A percentile compares a stretch with the other conserved stretches of the same genome.
These are phyloP conservation scores for Chlamydomonas schloesseri DNA, from an alignment of 139 green algal genomes.

Conservation along the genomic window DNA sequence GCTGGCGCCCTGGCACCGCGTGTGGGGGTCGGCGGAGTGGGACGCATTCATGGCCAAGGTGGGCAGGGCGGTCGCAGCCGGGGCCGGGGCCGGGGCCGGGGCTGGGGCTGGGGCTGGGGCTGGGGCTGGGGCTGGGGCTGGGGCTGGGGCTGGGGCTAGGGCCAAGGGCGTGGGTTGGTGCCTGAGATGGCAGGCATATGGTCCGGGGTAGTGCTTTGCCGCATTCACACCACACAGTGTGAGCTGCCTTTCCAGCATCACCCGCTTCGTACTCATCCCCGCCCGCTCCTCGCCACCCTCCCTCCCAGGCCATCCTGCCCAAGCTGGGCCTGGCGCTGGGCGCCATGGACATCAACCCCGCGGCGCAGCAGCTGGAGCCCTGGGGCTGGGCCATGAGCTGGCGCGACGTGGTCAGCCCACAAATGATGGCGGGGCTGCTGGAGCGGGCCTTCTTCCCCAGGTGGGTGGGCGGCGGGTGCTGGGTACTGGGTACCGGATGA, in stretches of 20 bases:
- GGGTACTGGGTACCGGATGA: too few relatives aligned
- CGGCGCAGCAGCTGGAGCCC: slow-evolving; percentile 81
- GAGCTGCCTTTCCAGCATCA: too few relatives aligned
- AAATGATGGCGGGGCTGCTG: slow-evolving; percentile 75
- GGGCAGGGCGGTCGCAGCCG: too few relatives aligned
- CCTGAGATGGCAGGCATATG: too few relatives aligned
- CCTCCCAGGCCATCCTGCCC: slow-evolving; percentile 80
- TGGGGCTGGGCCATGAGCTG: slow-evolving; percentile 90
- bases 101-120: too few relatives aligned
- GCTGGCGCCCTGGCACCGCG: slow-evolving; percentile 89
- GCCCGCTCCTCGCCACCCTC: not conserved
- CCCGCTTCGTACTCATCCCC: too few relatives aligned
- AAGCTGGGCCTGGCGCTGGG: slow-evolving; percentile 79
- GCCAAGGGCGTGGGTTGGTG: too few relatives aligned
- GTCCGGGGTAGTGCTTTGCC: too few relatives aligned
- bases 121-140: too few relatives aligned
- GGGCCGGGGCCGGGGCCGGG: too few relatives aligned
- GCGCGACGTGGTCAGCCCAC: slow-evolving; percentile 72
- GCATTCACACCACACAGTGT: too few relatives aligned
- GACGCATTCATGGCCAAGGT: slow-evolving; percentile 60
- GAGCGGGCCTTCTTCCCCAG: slow-evolving; percentile 87
- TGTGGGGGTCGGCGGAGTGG: slow-evolving; percentile 88
- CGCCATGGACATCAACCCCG: slow-evolving; percentile 84
- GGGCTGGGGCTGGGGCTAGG: too few relatives aligned
- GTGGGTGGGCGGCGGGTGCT: slow-evolving; percentile 66